Conservation (phyloP, 345 rosid genomes). For the Alliaria petiolata region DNA sequence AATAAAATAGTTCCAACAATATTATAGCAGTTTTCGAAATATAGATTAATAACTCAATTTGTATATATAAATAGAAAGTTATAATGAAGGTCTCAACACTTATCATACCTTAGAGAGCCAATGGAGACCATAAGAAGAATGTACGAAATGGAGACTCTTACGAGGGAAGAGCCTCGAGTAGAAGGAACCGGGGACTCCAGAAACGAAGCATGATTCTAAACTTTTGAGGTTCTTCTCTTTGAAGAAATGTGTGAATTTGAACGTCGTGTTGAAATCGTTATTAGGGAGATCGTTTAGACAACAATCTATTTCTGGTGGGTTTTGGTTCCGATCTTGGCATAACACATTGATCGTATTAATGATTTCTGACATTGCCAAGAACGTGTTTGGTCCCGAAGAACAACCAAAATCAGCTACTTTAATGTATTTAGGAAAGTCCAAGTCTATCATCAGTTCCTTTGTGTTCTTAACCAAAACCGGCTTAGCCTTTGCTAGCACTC, state of each 20-base stretch:
- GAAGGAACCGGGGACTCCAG: constrained; percentile 49
- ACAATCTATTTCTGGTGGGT: constrained; percentile 31
- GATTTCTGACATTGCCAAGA: constrained; percentile 24
- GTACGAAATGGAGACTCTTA: constrained; percentile 30
- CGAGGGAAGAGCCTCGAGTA: constrained; percentile 47
- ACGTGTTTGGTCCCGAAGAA: constrained; percentile 46
- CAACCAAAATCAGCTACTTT: constrained; percentile 49
- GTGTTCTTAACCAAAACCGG: constrained; percentile 11
- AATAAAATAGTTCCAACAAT: neutral
- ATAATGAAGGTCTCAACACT: neutral
- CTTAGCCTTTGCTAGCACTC: constrained; percentile 17
- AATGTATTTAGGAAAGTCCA: constrained; percentile 17
- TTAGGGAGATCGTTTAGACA: constrained; percentile 44
- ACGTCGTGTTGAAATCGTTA: constrained; percentile 44
- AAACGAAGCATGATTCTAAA: constrained; percentile 20
- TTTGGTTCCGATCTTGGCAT: neutral
- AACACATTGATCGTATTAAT: constrained; percentile 14
- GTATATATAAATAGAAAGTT: neutral
- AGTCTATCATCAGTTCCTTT: constrained; percentile 3
- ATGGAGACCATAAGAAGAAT: constrained; percentile 42
- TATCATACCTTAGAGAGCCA: constrained; percentile 37
- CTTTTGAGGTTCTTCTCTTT: neutral
- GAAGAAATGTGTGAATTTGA: constrained; percentile 21
- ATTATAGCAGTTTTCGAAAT: neutral
- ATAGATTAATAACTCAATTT: neutral